These are phyloP conservation scores for Tulasnella sp. DNA, from an alignment of 768 basidiomycete genomes.

Conservation along the genomic window DNA sequence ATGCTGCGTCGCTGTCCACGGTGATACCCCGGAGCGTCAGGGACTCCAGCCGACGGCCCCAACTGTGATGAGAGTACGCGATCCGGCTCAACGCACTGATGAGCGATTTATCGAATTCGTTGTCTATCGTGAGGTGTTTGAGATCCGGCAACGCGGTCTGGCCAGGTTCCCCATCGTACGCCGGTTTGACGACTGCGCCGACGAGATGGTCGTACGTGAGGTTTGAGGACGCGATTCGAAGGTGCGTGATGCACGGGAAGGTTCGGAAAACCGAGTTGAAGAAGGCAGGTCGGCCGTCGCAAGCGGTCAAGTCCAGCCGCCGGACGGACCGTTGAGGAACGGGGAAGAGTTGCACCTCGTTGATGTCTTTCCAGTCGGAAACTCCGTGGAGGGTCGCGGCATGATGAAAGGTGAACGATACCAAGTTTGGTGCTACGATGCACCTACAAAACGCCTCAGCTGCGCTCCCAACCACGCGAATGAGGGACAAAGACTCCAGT, in stretches of 20 bases:
- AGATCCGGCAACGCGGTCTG: not conserved
- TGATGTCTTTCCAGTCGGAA: not conserved
- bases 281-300: not conserved
- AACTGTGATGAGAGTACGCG: not conserved
- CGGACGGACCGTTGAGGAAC: not conserved
- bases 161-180: too few species aligned
- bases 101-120: not conserved
- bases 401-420: not conserved
- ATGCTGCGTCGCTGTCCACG: not conserved
- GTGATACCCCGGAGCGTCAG: not conserved
- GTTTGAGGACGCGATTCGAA: not conserved
- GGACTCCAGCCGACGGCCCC: not conserved
- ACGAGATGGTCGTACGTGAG: not conserved
- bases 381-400: not conserved
- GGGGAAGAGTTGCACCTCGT: not conserved
- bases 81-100: not conserved
- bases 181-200: not conserved
- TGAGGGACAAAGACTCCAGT: not conserved
- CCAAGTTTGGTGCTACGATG: not conserved
- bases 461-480: not conserved
- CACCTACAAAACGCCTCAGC: not conserved
- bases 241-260: not conserved
- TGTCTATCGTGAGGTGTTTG: not conserved
- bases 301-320: not conserved
- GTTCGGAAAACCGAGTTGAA: not conserved